Base-by-base conservation (phyloP, 768 basidiomycete species). In the Lyophyllum atratum region DNA sequence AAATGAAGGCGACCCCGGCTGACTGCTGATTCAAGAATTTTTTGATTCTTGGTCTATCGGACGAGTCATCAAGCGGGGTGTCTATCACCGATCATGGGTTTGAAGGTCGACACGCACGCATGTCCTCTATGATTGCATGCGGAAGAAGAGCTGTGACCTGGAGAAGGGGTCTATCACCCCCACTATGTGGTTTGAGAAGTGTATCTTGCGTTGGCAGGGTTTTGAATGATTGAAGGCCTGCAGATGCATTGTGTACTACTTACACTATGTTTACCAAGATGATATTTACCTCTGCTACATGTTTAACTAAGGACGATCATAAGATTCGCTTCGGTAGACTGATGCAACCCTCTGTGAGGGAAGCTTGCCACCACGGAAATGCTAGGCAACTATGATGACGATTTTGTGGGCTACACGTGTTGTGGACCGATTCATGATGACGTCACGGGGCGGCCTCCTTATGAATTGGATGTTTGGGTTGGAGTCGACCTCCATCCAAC, bases 371-470 rank as follows among this genome's bases (percentile, higher is more conserved):
- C n/a, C n/a, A n/a, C n/a, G n/a, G n/a, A n/a, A n/a, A n/a, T n/a
- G n/a, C n/a, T n/a, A n/a, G n/a, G n/a, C n/a, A n/a, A n/a, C n/a
- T n/a, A 19, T 33, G 44, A 56, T 33, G 55, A 56, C 40, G 48
- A 43, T 21, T 10, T 10, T 29, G 1, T 5, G 14, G 3, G 11
- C 1, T 3, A 19, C 49, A 56, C 55, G 49, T 51, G 55, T n/a
- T 39, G 49, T 51, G 49, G 33, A 31, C 25, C 33, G 12, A 53
- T 45, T 55, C 46, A 58, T 10, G 25, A 46, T 62, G 60, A 62
- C 60, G 60, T 62, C 60, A 62, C 54, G 42, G 45, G 40, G 54
- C 39, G 37, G n/a, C n/a, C 46, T 55, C 56, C 52, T 61, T 58
- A 46, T 50, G 52, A 51, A 45, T 55, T 37, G 53, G 54, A 39